Evolutionary conservation across 2,329 filamentous ascomycete species (phyloP), one percentile per base, ranked within the genome.

Genomic region (Penicillium corylophilum): DNA sequence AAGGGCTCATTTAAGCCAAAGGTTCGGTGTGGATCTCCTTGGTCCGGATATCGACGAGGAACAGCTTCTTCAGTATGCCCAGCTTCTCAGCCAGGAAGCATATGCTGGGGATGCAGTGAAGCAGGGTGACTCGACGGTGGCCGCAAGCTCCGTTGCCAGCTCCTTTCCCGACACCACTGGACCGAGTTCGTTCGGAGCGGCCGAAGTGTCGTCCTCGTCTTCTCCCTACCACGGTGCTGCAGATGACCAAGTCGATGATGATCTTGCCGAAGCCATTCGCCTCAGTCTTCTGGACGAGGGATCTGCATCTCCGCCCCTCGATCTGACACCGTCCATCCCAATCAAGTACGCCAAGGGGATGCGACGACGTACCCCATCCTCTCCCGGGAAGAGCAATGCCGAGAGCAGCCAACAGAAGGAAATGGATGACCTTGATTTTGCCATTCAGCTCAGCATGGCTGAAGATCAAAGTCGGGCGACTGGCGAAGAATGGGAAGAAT

Each of bases 1-100:
- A 64, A 79, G 84, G 48, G 81, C 84, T 15, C 84, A 85, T 22
- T 77, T 97, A 23, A 87, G 84, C 31, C 85, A 83, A 26, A 84
- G 93, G 31, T 99, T 96, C 64, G 94, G 94, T 5, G 84, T 94
- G 2, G 90, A 91, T 29, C 73, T 96, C 9, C 71, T 86, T 2
- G 81, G 78, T 0, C 75, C 76, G 2, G 79, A 77, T 47, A 75
- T 78, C 3, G 80, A 72, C 51, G 83, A 87, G 59, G 84, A 86
- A 48, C 82, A 86, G 58, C 76, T 85, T 44, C 63, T 87, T 22
- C 82, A 82, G 2, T 86, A 86, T 65, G 84, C 84, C 7, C 78
- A 80, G 13, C 74, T 87, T 67, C 67, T 87, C 31, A 85, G 82
- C 44, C 78, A 86, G 64, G 84, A 87, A 62, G 73, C 77, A 7